These are phyloP conservation scores for Xerocomellus amylosporus DNA, from an alignment of 768 basidiomycete species.

Conservation along the genomic window DNA sequence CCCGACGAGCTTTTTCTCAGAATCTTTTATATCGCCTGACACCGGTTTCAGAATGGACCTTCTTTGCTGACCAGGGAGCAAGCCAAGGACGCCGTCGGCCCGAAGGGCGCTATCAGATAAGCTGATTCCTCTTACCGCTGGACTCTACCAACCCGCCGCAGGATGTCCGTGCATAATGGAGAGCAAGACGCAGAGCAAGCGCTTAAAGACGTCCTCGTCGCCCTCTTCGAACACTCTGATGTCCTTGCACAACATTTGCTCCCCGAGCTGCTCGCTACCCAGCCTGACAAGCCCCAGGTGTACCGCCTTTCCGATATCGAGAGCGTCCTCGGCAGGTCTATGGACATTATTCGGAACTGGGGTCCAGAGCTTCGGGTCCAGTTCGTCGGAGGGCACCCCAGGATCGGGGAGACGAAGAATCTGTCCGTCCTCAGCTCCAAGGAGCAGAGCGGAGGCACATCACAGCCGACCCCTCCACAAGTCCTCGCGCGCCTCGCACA, in stretches of 20 bases:
- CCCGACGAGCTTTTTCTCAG: background rate
- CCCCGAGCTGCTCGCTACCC: constrained; percentile 43
- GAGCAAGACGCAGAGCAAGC: constrained; percentile 8
- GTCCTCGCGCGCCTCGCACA: constrained; percentile 69
- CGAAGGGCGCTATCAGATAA: constrained; percentile 12
- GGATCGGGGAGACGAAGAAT: constrained; percentile 80
- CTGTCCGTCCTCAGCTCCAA: constrained; percentile 72
- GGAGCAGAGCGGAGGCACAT: constrained; percentile 62
- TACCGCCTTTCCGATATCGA: constrained; percentile 40
- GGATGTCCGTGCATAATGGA: constrained; percentile 3
- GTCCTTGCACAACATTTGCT: constrained; percentile 52
- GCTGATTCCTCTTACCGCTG: background rate
- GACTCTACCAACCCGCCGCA: background rate
- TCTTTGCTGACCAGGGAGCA: constrained; percentile 8
- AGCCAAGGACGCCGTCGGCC: background rate
- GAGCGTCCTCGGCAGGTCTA: constrained; percentile 54
- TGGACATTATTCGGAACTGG: constrained; percentile 54
- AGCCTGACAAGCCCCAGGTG: constrained; percentile 25
- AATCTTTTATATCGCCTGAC: constrained; percentile 2
- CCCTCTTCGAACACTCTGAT: constrained; percentile 68
- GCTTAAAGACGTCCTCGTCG: constrained; percentile 36
- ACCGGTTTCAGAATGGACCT: background rate
- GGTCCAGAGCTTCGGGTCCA: constrained; percentile 45
- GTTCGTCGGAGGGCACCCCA: constrained; percentile 83
- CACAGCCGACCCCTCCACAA: constrained; percentile 61